Evolutionary conservation across 345 rosid species (phyloP), one percentile per base, ranked within the genome.

Genomic region (Hibiscus tridactylites): DNA sequence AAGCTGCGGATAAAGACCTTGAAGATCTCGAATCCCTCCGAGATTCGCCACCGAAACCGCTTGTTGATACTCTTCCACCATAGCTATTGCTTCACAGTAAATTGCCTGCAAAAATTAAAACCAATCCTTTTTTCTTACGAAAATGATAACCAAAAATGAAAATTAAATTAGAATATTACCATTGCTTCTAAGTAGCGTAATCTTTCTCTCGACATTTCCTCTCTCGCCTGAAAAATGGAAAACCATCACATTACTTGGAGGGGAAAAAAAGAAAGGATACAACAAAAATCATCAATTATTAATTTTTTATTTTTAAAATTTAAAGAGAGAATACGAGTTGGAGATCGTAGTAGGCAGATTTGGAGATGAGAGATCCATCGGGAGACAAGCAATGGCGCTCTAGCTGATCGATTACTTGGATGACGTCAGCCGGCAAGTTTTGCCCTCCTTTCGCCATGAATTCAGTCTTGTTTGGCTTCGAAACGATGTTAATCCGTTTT

Each of bases 51-150:
- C 85, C 0, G 90, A 87, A 77, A 84, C 84, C 64, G 91, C 96
- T 81, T 92, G 99, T 64, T 92, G 97, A 82, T 90, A 87, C 73
- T 91, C 99, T 81, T 95, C 99, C 73, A 90, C 96, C 97, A 92
- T 90, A 17, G 94, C 92, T 70, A 78, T 80, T 5, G 96, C 96
- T 79, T 95, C 99, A 63, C 86, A 84, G 79, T 92, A 95, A 11
- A 92, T 82, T 11, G 94, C 97, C 99, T 88, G 61, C 76, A 81
- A 24, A 65, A 5, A 63, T 65, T 39, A 31, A 61, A n/a, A 56
- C 1, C 50, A 17, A 0, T 50, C 1, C 15, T 4, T 50, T 50
- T 50, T 6, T 16, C 17, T n/a, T 1, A 42, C 35, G 7, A 29
- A 42, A 16, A 16, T 17, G 42, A 16, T 21, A 53, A 8, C 5